Conservation (phyloP, 208 protist genomes). For the Borovskyia barvae region DNA sequence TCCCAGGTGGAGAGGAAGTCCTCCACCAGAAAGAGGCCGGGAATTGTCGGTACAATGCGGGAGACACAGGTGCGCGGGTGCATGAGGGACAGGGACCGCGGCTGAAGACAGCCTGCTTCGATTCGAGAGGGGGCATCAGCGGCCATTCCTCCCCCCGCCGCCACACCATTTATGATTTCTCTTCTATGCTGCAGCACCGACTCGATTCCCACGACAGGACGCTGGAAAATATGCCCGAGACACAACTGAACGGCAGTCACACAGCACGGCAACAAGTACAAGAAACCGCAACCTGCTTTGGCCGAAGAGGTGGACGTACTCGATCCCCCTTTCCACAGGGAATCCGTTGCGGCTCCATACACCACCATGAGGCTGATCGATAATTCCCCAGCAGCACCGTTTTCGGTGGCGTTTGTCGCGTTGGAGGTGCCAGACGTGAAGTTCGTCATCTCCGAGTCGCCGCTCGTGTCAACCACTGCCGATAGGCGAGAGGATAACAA, state of each 20-base stretch:
- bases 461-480: too few species aligned
- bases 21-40: slow-evolving; percentile 50
- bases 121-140: too few species aligned
- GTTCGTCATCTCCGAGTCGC: too few species aligned
- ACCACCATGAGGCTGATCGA: too few species aligned
- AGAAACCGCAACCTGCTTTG: slow-evolving; percentile 24
- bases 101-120: too few species aligned
- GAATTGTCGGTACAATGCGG: slow-evolving; percentile 24
- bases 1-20: slow-evolving; percentile 65
- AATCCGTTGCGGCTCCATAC: slow-evolving; percentile 4
- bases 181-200: slow-evolving; percentile 7
- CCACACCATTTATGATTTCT: too few species aligned
- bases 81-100: too few species aligned
- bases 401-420: too few species aligned
- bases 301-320: slow-evolving; percentile 4
- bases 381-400: too few species aligned
- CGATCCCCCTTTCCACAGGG: slow-evolving; percentile 27
- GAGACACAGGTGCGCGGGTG: slow-evolving; percentile 18
- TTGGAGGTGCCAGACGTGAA: too few species aligned
- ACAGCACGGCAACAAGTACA: slow-evolving; percentile 29
- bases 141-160: too few species aligned
- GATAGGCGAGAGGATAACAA: too few species aligned
- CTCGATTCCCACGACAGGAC: slow-evolving; percentile 19
- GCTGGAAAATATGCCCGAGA: slow-evolving; percentile 19
- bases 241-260: slow-evolving; percentile 1